Evolutionary conservation across 1,139 yeast genomes (phyloP).

Genomic region (Blastobotrys illinoisensis): DNA sequence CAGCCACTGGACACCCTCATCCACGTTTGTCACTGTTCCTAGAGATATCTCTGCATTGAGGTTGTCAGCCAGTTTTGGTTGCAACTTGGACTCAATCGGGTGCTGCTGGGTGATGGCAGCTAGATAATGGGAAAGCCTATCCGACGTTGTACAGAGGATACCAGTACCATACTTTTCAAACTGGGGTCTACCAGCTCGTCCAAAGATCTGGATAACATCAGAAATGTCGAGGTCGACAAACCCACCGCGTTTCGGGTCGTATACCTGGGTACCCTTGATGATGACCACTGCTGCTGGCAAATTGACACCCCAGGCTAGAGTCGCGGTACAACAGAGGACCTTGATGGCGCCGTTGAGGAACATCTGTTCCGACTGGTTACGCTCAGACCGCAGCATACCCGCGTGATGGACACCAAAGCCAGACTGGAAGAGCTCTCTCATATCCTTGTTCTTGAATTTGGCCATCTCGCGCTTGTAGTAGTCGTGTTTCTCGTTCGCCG

Average conservation of each 20-base stretch:
- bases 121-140: slow-evolving; percentile 78
- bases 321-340: slow-evolving; percentile 93
- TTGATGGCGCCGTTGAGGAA: slow-evolving; percentile 81
- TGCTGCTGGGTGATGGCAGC: slow-evolving; percentile 88
- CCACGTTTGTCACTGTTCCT: slow-evolving; percentile 92
- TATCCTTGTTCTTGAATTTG: slow-evolving; percentile 70
- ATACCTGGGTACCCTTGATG: slow-evolving; percentile 92
- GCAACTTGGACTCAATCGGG: slow-evolving; percentile 85
- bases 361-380: slow-evolving; percentile 85
- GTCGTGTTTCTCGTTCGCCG: slow-evolving; percentile 43
- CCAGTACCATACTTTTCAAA: slow-evolving; percentile 91
- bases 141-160: slow-evolving; percentile 77
- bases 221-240: slow-evolving; percentile 89
- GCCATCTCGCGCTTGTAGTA: slow-evolving; percentile 60
- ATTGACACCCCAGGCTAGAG: slow-evolving; percentile 99
- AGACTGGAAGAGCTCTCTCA: slow-evolving; percentile 68
- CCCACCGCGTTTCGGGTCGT: slow-evolving; percentile 93
- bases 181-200: slow-evolving; percentile 99
- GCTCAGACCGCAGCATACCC: slow-evolving; percentile 88
- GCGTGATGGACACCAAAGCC: slow-evolving; percentile 98
- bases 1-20: slow-evolving; percentile 93
- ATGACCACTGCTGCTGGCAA: slow-evolving; percentile 97
- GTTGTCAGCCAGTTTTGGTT: slow-evolving; percentile 78
- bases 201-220: slow-evolving; percentile 96
- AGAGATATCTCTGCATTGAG: slow-evolving; percentile 92